Evolutionary conservation across 805 yeast genomes (phyloP).

Genomic region (Millerago galiae): DNA sequence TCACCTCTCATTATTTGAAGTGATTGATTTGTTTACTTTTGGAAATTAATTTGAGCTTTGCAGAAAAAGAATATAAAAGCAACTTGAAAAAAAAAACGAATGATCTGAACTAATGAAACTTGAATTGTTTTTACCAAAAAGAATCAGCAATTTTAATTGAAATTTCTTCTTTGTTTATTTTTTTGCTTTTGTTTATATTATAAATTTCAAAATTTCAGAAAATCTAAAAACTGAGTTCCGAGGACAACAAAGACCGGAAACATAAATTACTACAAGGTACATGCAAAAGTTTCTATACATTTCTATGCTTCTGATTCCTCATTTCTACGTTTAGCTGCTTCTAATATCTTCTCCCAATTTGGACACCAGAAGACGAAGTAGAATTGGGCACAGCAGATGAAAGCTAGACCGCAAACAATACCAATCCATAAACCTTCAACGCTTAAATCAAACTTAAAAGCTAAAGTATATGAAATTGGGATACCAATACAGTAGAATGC

Average conservation of each 20-base stretch:
- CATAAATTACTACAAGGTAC: too few relatives aligned
- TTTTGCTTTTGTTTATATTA: conserved; percentile 1
- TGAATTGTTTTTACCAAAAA: not conserved
- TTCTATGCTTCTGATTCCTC: conserved; percentile 4
- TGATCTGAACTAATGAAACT: not conserved
- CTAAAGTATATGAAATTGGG: conserved; percentile 53
- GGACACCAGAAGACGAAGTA: conserved; percentile 35
- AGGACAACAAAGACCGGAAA: conserved; percentile 3
- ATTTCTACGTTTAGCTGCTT: conserved; percentile 37
- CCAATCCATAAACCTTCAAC: conserved; percentile 63
- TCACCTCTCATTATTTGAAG: not conserved
- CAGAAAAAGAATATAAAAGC: not conserved
- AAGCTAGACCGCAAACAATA: conserved; percentile 45
- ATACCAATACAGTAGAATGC: conserved; percentile 69
- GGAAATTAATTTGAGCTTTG: too few relatives aligned
- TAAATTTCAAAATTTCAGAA: not conserved
- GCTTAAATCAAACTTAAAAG: conserved; percentile 29
- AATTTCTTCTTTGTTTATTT: conserved; percentile 4
- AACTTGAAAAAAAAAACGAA: not conserved
- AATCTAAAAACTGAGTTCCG: not conserved
- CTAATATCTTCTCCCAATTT: conserved; percentile 44
- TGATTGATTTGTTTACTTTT: not conserved
- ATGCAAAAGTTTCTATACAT: too few relatives aligned
- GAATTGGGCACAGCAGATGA: conserved; percentile 38
- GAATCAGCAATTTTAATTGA: not conserved